Evolutionary conservation across 1,284 basidiomycete genomes (phyloP).

Genomic region (Boletus subluridellus): DNA sequence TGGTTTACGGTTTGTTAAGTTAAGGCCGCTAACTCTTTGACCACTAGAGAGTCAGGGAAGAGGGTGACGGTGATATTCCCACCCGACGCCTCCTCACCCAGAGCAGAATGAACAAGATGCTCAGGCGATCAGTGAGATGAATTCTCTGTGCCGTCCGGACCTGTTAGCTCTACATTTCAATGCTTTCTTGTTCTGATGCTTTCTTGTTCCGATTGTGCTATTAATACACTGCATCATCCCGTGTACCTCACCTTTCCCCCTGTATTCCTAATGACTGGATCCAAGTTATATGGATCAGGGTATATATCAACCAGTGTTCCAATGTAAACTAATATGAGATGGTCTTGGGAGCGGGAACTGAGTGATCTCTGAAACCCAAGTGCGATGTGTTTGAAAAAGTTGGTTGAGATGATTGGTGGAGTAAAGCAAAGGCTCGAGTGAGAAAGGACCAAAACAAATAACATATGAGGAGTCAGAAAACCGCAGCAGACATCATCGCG

Average conservation of each 20-base stretch:
- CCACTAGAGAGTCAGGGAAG: conserved; percentile 25
- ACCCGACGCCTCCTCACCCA: conserved; percentile 22
- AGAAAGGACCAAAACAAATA: conserved; percentile 19
- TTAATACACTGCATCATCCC: neutral
- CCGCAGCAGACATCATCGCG: conserved; percentile 23
- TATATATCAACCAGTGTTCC: conserved; percentile 19
- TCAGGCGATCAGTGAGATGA: neutral
- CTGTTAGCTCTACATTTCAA: neutral
- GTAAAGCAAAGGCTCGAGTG: conserved; percentile 10
- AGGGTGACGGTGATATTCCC: conserved; percentile 21
- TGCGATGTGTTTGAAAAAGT: conserved; percentile 1
- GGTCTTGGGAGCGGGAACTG: conserved; percentile 5
- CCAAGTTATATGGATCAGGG: conserved; percentile 6
- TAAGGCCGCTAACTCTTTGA: neutral
- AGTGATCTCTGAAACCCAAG: conserved; percentile 10
- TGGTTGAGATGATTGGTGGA: neutral
- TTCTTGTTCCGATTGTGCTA: conserved; percentile 11
- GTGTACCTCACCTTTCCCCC: neutral
- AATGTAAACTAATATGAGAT: conserved; percentile 15
- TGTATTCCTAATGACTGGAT: neutral
- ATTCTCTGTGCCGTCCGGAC: neutral
- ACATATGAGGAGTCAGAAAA: conserved; percentile 17
- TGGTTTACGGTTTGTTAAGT: neutral
- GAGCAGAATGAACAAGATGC: conserved; percentile 15
- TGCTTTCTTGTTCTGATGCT: neutral